These are phyloP conservation scores for Rhexocercosporidium sp. DNA, from an alignment of 2,329 filamentous ascomycete species.

Conservation along the genomic window DNA sequence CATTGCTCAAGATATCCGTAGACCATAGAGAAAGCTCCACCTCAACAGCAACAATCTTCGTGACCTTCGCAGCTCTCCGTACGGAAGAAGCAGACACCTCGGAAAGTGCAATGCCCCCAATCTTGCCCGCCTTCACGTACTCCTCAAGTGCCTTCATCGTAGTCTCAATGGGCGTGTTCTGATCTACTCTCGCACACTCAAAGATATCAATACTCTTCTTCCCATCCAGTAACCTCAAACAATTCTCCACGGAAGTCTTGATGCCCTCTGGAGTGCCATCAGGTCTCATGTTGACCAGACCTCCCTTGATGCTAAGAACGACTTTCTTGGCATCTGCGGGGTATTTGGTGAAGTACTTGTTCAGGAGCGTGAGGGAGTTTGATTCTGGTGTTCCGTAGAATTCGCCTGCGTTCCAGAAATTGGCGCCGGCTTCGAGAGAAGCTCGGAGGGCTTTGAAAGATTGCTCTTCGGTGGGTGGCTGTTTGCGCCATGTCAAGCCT, in stretches of 20 bases:
- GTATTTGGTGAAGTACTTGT: slow-evolving; percentile 66
- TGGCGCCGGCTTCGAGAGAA: slow-evolving; percentile 51
- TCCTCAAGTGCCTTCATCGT: slow-evolving; percentile 42
- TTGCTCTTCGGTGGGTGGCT: slow-evolving; percentile 49
- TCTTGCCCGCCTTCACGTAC: slow-evolving; percentile 49
- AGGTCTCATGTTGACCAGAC: slow-evolving; percentile 44
- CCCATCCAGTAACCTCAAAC: slow-evolving; percentile 53
- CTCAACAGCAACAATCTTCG: slow-evolving; percentile 52
- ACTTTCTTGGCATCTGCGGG: slow-evolving; percentile 68
- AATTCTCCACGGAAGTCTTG: slow-evolving; percentile 62
- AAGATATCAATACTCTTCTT: slow-evolving; percentile 58
- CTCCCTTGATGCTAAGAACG: slow-evolving; percentile 67
- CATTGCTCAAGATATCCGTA: slow-evolving; percentile 45
- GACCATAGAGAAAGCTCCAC: slow-evolving; percentile 51
- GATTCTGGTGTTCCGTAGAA: slow-evolving; percentile 65
- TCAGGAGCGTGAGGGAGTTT: slow-evolving; percentile 64
- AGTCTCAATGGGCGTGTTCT: slow-evolving; percentile 48
- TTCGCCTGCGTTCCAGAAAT: slow-evolving; percentile 64
- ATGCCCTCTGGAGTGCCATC: slow-evolving; percentile 60
- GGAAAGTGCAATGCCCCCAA: slow-evolving; percentile 50
- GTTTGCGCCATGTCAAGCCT: slow-evolving; percentile 43
- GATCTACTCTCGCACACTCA: slow-evolving; percentile 51
- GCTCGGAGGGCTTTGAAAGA: slow-evolving; percentile 61
- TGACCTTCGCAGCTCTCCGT: slow-evolving; percentile 45
- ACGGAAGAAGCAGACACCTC: slow-evolving; percentile 51